Evolutionary conservation across 176 grass and related monocot genomes (phyloP), one percentile per base, ranked within the genome.

Genomic region (Carex myosuroides): DNA sequence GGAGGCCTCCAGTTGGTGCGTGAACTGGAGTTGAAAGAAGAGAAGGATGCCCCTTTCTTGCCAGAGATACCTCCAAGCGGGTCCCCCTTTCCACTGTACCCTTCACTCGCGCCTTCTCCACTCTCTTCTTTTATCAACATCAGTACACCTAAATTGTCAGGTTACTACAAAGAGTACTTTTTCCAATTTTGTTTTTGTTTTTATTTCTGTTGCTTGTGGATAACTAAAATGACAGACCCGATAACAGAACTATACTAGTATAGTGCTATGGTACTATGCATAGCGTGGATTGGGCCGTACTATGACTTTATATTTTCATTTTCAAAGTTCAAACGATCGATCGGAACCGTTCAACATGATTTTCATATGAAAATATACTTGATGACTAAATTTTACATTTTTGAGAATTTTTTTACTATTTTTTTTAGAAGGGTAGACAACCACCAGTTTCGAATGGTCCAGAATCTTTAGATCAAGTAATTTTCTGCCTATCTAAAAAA

Each of bases 111-210:
- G 1, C 92, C 96, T 41, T 86, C 96, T 13, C 96, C 93, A 5
- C 89, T 93, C 32, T 87, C 89, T 58, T 92, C 96, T 17, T 95
- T 98, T 89, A 89, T 93, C 72, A 93, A 92, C 91, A 95, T 88
- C 81, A 92, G 89, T 65, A 90, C 87, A 53, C 96, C 96, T 1
- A 98, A 95, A 63, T 74, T 95, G 39, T 98, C 96, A 93, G 96
- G 96, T 94, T 26, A 33, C 35, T 83, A 68, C 44, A 24, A 61
- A 2, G 10, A 68, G 5, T 3, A 55, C 8, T n/a, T 18, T 60
- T n/a, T 32, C 0, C 3, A 18, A 59, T 13, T 32, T 69, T 74
- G 24, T 33, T 46, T 71, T n/a, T 11, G 3, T 24, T 50, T 80
- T 13, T 81, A 8, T 53, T 50, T 72, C 35, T 79, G 52, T 77